Base-by-base conservation (phyloP, 768 basidiomycete genomes). In the Tephrocybe sp. region DNA sequence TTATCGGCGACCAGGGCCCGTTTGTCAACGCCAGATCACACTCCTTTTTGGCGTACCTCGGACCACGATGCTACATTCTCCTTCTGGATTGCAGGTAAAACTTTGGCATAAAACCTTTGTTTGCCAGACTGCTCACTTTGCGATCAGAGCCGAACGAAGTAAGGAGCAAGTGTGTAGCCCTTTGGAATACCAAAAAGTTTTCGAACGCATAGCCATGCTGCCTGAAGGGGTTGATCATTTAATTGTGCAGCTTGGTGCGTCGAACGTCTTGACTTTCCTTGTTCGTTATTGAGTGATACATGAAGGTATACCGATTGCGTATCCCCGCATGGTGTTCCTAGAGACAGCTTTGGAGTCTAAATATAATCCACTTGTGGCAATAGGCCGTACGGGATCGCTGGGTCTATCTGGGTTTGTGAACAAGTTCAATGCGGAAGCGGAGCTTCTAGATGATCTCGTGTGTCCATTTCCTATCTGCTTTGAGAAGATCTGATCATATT, bases 311-410 rank as follows among this genome's bases (percentile, higher is more conserved):
- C 89, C 88, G 0, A 86, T 93, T 53, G 92, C 92, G 4, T 98
- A 98, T 64, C 96, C 96, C 25, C 86, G 95, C 43, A 85, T 94
- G 84, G 89, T 90, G 2, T 94, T 96, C 65, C 69, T 97, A 54
- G 96, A 90, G 65, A 72, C 69, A 19, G 80, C 87, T 7, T 69
- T 98, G 22, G 87, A 88, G 36, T 85, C 82, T 25, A 93, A 87
- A 67, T 74, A 87, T 42, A 98, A 98, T 64, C 94, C 95, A 1
- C 68, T 98, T 36, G 80, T 87, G 30, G 78, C 84, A 3, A 73
- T 98, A 7, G 89, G 87, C 7, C 79, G 82, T 62, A 70, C 72
- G 35, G 88, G 89, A 8, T 72, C 79, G 0, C 53, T 89, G 43
- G 87, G 87, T 16, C 64, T 92, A 35, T 79, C 80, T 25, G 87